These are phyloP conservation scores for Geotrichum candidum DNA, from an alignment of 1,139 yeast genomes.

Conservation along the genomic window DNA sequence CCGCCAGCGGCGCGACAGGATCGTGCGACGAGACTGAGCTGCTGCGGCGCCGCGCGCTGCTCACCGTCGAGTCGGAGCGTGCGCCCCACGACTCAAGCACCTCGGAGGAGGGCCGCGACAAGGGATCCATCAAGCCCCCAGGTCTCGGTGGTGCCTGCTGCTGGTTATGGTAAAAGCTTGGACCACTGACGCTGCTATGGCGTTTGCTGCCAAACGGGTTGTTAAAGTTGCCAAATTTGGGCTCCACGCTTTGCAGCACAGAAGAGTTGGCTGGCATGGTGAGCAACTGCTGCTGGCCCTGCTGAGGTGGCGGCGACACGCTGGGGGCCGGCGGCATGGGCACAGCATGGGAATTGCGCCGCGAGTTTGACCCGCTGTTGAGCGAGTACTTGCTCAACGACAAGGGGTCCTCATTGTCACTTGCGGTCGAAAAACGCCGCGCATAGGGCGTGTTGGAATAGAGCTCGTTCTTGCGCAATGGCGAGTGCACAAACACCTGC, in stretches of 20 bases:
- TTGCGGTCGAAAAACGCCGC: conserved; percentile 15
- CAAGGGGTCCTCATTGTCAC: conserved; percentile 32
- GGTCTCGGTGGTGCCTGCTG: conserved; percentile 3
- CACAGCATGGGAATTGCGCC: conserved; percentile 29
- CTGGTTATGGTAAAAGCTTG: not conserved
- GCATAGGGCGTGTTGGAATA: conserved; percentile 10
- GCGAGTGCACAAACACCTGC: conserved; percentile 11
- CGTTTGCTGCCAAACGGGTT: conserved; percentile 8
- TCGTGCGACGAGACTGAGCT: conserved; percentile 6
- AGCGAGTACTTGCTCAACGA: conserved; percentile 31
- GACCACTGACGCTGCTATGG: conserved; percentile 5
- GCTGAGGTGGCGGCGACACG: conserved; percentile 1
- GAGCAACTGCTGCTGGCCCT: conserved; percentile 2
- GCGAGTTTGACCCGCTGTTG: conserved; percentile 26
- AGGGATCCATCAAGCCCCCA: not conserved
- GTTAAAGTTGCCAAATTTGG: not conserved
- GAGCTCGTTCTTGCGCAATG: conserved; percentile 11
- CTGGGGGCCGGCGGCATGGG: conserved; percentile 17
- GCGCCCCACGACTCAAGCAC: conserved; percentile 2
- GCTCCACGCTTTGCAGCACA: conserved; percentile 6
- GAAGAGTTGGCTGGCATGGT: conserved; percentile 6
- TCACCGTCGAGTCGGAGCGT: not conserved
- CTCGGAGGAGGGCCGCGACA: conserved; percentile 11
- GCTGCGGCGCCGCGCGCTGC: conserved; percentile 5
- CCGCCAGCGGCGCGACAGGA: not conserved